phyloP scores from a whole-genome alignment of 2,329 filamentous ascomycete species.

The Rhinocladiella mackenziei region DNA sequence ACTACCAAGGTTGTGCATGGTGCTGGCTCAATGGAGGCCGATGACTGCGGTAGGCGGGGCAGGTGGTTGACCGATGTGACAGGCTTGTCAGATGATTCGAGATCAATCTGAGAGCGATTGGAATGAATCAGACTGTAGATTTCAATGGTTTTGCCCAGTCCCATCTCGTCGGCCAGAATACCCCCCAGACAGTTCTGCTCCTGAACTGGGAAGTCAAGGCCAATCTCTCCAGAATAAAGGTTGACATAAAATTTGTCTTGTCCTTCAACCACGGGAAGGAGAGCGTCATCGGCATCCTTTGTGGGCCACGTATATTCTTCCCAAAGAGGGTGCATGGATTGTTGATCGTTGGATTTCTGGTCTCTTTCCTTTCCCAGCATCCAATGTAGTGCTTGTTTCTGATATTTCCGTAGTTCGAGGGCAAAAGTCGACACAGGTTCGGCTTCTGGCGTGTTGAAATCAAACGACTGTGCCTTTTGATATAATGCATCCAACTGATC shows the following conservation, averaged over 20 bases:
- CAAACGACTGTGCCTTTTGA: constrained; percentile 93
- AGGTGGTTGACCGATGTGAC: constrained; percentile 56
- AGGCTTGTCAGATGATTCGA: constrained; percentile 33
- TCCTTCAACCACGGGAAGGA: constrained; percentile 61
- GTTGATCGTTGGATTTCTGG: constrained; percentile 63
- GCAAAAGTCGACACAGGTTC: constrained; percentile 78
- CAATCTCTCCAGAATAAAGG: constrained; percentile 91
- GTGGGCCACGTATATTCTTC: constrained; percentile 89
- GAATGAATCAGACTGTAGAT: constrained; percentile 93
- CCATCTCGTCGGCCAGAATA: constrained; percentile 94
- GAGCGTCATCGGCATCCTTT: constrained; percentile 80
- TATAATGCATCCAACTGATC: constrained; percentile 93
- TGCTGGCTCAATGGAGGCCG: constrained; percentile 59
- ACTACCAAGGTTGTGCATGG: constrained; percentile 90
- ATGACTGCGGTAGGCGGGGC: constrained; percentile 57
- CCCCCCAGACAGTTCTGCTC: constrained; percentile 93
- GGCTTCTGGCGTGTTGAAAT: constrained; percentile 84
- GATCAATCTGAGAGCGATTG: constrained; percentile 59
- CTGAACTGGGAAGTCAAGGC: constrained; percentile 84
- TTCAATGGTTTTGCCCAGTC: constrained; percentile 95
- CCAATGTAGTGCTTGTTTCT: constrained; percentile 93
- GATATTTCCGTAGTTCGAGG: constrained; percentile 82
- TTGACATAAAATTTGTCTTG: constrained; percentile 87
- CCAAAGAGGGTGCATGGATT: constrained; percentile 95
- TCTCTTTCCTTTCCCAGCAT: constrained; percentile 93